A percentile compares a stretch with the other conserved stretches of the same genome.
phyloP scores from a whole-genome alignment of 192 early-diverging fungal genomes.

The Haplosporangium gracile region DNA sequence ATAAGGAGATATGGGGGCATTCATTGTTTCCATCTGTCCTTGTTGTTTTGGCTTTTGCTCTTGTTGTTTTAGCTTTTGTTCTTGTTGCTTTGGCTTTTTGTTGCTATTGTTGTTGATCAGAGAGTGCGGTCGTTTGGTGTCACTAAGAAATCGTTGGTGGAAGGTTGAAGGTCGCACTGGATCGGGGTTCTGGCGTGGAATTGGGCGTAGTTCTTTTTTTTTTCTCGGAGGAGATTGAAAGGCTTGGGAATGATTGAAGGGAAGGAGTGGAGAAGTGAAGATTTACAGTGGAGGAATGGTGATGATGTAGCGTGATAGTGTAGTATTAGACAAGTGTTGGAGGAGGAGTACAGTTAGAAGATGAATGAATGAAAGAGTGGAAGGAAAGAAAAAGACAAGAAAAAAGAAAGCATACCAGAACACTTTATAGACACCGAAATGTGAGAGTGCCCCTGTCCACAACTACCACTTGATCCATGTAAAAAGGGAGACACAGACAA shows the following conservation, averaged over 20 bases:
- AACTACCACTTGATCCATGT: neutral
- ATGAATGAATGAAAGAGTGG: too few relatives aligned
- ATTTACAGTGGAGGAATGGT: too few relatives aligned
- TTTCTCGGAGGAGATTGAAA: neutral
- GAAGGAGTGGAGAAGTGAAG: neutral
- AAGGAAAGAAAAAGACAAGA: neutral
- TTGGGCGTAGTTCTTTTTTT: constrained; percentile 1
- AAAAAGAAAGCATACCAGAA: neutral
- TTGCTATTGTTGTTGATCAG: neutral
- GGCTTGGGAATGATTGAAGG: neutral
- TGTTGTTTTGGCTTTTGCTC: neutral
- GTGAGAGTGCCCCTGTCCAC: neutral
- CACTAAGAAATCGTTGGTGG: neutral
- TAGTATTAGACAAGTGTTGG: too few relatives aligned
- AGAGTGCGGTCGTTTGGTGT: neutral
- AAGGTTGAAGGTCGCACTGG: neutral
- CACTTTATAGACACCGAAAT: neutral
- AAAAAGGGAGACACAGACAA: neutral
- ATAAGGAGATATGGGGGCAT: constrained; percentile 2
- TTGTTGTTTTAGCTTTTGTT: neutral
- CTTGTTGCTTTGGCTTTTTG: neutral
- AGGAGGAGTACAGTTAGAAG: too few relatives aligned
- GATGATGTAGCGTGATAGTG: too few relatives aligned
- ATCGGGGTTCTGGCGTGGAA: neutral
- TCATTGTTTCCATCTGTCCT: neutral